phyloP scores from a whole-genome alignment of 805 yeast species.

The Lipomyces sp. region DNA sequence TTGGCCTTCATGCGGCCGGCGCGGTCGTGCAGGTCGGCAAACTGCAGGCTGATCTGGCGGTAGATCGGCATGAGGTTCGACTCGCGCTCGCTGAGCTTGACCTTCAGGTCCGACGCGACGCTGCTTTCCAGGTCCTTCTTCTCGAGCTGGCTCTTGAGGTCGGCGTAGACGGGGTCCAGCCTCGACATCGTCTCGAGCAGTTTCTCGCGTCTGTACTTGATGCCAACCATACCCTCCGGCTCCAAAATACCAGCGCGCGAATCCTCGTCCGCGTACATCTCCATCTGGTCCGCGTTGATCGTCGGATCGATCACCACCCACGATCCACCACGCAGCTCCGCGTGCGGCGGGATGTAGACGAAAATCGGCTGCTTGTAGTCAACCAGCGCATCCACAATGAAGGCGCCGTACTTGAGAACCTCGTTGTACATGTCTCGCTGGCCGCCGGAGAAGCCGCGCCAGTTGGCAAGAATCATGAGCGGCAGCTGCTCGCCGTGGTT shows the following conservation, averaged over 20 bases:
- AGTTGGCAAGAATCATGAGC: constrained; percentile 93
- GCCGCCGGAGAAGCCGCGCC: constrained; percentile 99
- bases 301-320: constrained; percentile 99
- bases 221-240: constrained; percentile 99
- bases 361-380: constrained; percentile 95
- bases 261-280: constrained; percentile 96
- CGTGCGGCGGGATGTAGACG: constrained; percentile 96
- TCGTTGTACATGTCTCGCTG: constrained; percentile 99
- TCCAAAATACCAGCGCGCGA: constrained; percentile 97
- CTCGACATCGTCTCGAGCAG: constrained; percentile 87
- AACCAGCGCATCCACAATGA: constrained; percentile 93
- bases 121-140: constrained; percentile 52
- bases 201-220: constrained; percentile 93
- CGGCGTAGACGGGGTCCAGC: constrained; percentile 72
- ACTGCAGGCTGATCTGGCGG: constrained; percentile 88
- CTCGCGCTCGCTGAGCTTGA: constrained; percentile 75
- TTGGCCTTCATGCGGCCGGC: constrained; percentile 96
- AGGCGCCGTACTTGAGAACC: constrained; percentile 94
- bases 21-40: constrained; percentile 97
- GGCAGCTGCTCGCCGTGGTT: constrained; percentile 98
- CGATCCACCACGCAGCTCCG: constrained; percentile 99
- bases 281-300: constrained; percentile 95
- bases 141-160: constrained; percentile 58
- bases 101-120: constrained; percentile 61
- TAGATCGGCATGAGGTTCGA: constrained; percentile 77